Base-by-base conservation (phyloP, 148 eudicot genomes). In the Gaultheria prostrata region DNA sequence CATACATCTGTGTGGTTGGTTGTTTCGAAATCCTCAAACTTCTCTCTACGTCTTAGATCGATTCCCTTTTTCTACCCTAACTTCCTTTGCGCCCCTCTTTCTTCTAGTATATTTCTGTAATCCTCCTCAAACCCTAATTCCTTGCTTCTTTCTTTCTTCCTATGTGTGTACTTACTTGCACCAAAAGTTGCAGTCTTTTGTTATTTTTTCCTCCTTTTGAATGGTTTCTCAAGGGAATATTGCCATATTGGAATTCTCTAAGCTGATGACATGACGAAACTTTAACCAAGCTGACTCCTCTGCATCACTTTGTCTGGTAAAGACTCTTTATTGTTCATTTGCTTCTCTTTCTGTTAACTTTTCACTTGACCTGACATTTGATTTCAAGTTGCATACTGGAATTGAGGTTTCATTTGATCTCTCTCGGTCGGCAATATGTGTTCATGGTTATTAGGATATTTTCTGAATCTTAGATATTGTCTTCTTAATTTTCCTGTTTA, bases 11-110 rank as follows among this genome's bases (percentile, higher is more conserved):
- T 17, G 24, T 46, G 43, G 45, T 78, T 24, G 6, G 80, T 79
- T 57, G 70, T 21, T 21, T 35, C 82, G 1, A 79, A 33, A 39
- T 56, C 70, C 51, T 39, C 82, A 20, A 33, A 18, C 35, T 54
- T 56, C n/a, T n/a, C n/a, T n/a, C 2, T 78, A 78, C 61, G 26
- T 11, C 20, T 28, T 30, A 18, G 63, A 53, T 26, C 21, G 39
- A 28, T 59, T 59, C 70, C 70, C 39, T 59, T 46, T 67, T 79
- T 35, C 7, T 24, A 50, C 82, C 82, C 50, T 79, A n/a, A 9
- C 17, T 57, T 57, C 82, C 14, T 79, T 24, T 79, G 10, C 20
- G 56, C 9, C 57, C 79, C 35, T 49, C 35, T 76, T 24, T 24
- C 14, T 26, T 76, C 15, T 6, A 33, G 2, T 48, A 10, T 48